Percentiles rank a stretch among this genome's conserved stretches.
phyloP scores from a whole-genome alignment of 345 rosid genomes.

The Chamaenerion angustifolium region DNA sequence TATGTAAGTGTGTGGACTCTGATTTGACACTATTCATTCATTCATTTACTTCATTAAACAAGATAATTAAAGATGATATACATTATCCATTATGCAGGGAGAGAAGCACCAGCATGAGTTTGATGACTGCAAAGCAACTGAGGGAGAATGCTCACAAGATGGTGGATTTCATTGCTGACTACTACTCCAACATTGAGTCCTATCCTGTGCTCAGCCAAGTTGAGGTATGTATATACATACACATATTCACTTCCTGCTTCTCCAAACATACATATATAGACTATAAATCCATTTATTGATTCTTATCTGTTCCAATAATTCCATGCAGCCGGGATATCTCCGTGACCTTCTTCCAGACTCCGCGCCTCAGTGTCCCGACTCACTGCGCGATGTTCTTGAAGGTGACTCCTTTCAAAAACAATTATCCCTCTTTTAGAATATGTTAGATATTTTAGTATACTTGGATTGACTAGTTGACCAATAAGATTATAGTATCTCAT shows the following conservation, averaged over 20 bases:
- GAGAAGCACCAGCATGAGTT: slow-evolving; percentile 17
- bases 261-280: too few species aligned
- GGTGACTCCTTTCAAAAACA: slow-evolving; percentile 49
- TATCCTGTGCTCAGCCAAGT: slow-evolving; percentile 93
- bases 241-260: too few species aligned
- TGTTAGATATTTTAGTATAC: too few species aligned
- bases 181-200: slow-evolving; percentile 57
- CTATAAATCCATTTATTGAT: too few species aligned
- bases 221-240: slow-evolving; percentile 20
- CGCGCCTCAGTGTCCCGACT: slow-evolving; percentile 70
- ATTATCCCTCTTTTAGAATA: too few species aligned
- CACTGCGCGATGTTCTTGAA: slow-evolving; percentile 59
- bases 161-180: slow-evolving; percentile 94
- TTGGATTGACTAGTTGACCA: too few species aligned
- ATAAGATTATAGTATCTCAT: too few species aligned
- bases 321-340: slow-evolving; percentile 80
- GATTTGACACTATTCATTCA: too few species aligned
- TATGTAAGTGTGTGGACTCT: too few species aligned
- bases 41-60: too few species aligned
- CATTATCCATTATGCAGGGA: slow-evolving; percentile 2
- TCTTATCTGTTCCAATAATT: too few species aligned
- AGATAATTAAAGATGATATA: too few species aligned
- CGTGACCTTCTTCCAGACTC: slow-evolving; percentile 55
- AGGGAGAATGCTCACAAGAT: slow-evolving; percentile 63
- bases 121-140: slow-evolving; percentile 68